Base-by-base conservation (phyloP, 108 stramenopile species). In the Nitzschia sp. region DNA sequence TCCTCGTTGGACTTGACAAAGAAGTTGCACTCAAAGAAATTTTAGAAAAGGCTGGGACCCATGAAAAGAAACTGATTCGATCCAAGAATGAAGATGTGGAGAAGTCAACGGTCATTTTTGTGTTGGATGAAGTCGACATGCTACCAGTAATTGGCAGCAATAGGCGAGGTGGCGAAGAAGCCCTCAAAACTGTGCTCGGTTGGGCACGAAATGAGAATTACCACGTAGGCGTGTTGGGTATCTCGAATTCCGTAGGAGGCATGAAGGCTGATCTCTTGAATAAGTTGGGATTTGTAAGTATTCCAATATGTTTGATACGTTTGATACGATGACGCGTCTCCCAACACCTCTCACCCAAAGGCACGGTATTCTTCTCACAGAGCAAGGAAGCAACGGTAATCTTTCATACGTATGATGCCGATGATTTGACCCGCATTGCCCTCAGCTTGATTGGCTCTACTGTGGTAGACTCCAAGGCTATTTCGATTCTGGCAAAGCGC, bases 111-210 rank as follows among this genome's bases (percentile, higher is more conserved):
- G 53, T 82, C 8, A 52, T 89, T 24, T 65, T 91, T 43, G 70
- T 92, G 17, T 19, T 92, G 20, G 91, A 92, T 70, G 91, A 92
- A 72, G 77, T 92, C 15, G 91, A 92, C 51, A 73, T 75, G 53
- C 53, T 92, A 10, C 53, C 88, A 34, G 73, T 57, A 52, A 44
- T 40, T 1, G 26, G 34, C 9, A 14, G 34, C 10, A 25, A 43
- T 1, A 25, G 57, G 10, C 2, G 5, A 12, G 38, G 39, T 10
- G 22, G 64, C 9, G 81, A 84, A 67, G 53, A 51, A 48, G 74
- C 67, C 44, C 73, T 88, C 14, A 56, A 57, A 44, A 63, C 61
- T 39, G 53, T 92, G 5, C 54, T 83, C 11, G 67, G 50, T 0
- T 84, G 69, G 70, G 76, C 83, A 3, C 52, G 55, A 17, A 62